Conservation (phyloP, 2,329 filamentous ascomycete genomes). For the Mollisia scopiformis region DNA sequence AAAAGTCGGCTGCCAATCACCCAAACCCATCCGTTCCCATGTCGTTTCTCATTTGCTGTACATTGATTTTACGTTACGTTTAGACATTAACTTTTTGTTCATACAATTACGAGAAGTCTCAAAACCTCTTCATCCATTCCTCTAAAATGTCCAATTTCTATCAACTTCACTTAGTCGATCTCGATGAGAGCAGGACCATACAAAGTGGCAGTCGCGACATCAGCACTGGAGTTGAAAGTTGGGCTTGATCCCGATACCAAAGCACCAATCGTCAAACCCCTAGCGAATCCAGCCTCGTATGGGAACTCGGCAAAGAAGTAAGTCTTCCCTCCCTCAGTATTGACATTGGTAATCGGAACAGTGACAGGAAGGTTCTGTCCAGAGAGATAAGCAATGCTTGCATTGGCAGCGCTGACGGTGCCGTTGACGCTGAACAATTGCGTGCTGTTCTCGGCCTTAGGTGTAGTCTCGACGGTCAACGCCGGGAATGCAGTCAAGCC, state of each 20-base stretch:
- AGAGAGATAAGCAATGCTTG: slow-evolving; percentile 13
- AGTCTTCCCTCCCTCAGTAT: no score
- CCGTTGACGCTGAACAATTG: slow-evolving; percentile 9
- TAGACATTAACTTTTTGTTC: no score
- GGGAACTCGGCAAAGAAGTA: no score
- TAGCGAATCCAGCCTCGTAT: slow-evolving; percentile 13
- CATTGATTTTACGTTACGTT: no score
- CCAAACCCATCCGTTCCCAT: no score
- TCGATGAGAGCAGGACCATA: slow-evolving; percentile 19
- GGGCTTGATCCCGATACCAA: slow-evolving; percentile 2
- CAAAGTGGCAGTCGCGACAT: slow-evolving; percentile 17
- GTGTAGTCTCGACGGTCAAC: slow-evolving; percentile 10
- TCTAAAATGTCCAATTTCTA: no score
- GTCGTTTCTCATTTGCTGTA: no score
- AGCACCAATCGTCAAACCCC: slow-evolving; percentile 18
- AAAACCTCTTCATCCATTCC: no score
- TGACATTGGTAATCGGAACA: slow-evolving; percentile 10
- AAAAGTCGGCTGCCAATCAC: no score
- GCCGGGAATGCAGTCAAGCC: slow-evolving; percentile 14
- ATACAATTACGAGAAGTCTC: neutral
- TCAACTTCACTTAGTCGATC: slow-evolving; percentile 7
- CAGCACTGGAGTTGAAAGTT: slow-evolving; percentile 8
- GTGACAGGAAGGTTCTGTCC: slow-evolving; percentile 18
- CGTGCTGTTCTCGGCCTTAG: slow-evolving; percentile 9
- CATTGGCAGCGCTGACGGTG: neutral